Conservation (phyloP, 768 basidiomycete genomes). For the Filobasidium wieringae region DNA sequence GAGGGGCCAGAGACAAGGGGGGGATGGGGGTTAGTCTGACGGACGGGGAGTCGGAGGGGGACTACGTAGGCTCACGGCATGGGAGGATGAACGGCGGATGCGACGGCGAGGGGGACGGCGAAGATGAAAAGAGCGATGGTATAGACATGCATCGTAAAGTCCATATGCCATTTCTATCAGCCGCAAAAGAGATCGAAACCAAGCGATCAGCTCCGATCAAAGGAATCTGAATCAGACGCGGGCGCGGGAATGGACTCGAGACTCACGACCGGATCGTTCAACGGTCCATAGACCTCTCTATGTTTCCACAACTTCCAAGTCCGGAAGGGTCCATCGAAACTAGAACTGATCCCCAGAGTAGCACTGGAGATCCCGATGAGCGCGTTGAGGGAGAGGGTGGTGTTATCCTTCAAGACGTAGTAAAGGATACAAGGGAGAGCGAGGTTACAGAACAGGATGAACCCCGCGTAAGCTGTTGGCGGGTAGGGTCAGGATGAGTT, state of each 20-base stretch:
- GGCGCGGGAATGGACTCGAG: neutral
- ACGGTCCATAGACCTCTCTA: conserved; percentile 21
- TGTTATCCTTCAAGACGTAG: conserved; percentile 14
- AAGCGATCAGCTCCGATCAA: neutral
- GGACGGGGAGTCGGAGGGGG: neutral
- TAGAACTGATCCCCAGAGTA: conserved; percentile 18
- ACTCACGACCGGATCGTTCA: conserved; percentile 14
- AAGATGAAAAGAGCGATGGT: conserved; percentile 14
- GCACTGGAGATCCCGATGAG: conserved; percentile 21
- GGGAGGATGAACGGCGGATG: conserved; percentile 17
- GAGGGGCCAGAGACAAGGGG: neutral
- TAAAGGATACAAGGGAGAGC: conserved; percentile 20
- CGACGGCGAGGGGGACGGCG: conserved; percentile 22
- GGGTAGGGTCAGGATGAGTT: neutral
- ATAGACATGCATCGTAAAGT: conserved; percentile 20
- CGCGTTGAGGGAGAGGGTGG: neutral
- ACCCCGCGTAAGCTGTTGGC: neutral
- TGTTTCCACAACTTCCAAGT: conserved; percentile 19
- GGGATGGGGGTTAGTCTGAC: too few species aligned
- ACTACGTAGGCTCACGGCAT: conserved; percentile 1
- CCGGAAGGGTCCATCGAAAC: conserved; percentile 27
- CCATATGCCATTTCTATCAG: conserved; percentile 15
- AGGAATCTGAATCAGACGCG: neutral
- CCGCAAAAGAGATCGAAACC: neutral
- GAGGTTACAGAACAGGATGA: conserved; percentile 11